A percentile compares a stretch with the other conserved stretches of the same genome.
Conservation (phyloP, 2,329 filamentous ascomycete species). For the Cordyceps pruinosa region DNA sequence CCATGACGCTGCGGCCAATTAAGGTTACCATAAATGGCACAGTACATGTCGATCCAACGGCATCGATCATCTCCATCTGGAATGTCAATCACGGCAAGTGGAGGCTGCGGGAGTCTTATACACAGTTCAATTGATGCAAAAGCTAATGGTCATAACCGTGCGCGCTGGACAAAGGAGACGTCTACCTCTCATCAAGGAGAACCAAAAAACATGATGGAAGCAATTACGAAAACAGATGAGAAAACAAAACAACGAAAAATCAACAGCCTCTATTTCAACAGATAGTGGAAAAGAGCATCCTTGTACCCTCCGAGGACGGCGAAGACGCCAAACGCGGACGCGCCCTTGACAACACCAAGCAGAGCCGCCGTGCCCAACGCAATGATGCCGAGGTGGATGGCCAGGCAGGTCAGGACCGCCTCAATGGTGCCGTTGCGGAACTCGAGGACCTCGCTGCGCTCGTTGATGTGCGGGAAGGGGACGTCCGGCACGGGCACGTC, state of each 20-base stretch:
- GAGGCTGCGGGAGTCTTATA: background rate
- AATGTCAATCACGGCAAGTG: background rate
- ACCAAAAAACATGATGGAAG: background rate
- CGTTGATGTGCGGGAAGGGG: slow-evolving; percentile 30
- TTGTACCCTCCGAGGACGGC: slow-evolving; percentile 3
- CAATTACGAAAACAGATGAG: background rate
- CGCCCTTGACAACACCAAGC: background rate
- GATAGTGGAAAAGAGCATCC: background rate
- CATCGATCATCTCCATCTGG: background rate
- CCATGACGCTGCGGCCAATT: background rate
- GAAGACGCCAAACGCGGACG: background rate
- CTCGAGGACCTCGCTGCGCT: slow-evolving; percentile 4
- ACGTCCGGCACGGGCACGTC: slow-evolving; percentile 26
- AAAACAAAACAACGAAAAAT: background rate
- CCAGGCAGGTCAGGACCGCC: slow-evolving; percentile 7
- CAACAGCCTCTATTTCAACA: background rate
- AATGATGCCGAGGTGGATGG: slow-evolving; percentile 4
- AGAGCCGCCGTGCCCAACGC: background rate
- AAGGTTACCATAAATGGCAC: background rate
- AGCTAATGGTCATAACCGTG: slow-evolving; percentile 1
- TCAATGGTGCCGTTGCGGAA: slow-evolving; percentile 11
- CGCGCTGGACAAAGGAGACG: slow-evolving; percentile 1
- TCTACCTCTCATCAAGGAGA: background rate
- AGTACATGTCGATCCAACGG: background rate
- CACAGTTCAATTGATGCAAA: slow-evolving; percentile 3